Conservation (phyloP, 768 basidiomycete species). For the Suillus placidus region DNA sequence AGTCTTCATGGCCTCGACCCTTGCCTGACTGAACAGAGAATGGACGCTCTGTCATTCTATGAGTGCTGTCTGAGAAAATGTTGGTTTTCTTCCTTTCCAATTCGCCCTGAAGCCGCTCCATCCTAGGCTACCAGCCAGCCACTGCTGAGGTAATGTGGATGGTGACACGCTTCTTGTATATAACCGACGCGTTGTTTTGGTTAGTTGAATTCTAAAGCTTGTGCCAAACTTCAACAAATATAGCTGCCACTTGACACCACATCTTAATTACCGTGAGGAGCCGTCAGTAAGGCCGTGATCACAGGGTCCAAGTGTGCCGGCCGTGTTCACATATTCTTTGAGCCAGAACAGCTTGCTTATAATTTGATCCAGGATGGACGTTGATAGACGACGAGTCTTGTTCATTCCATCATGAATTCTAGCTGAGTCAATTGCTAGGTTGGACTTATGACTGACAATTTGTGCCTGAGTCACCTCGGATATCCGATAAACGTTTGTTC, state of each 20-base stretch:
- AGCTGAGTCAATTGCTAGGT: neutral
- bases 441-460: neutral
- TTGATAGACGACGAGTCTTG: neutral
- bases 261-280: constrained; percentile 4
- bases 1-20: constrained; percentile 28
- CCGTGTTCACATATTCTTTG: neutral
- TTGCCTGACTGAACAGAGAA: constrained; percentile 26
- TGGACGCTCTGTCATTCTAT: constrained; percentile 31
- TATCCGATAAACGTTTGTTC: neutral
- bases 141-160: constrained; percentile 8
- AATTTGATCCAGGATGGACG: neutral
- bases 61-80: constrained; percentile 18
- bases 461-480: neutral
- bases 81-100: neutral
- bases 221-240: constrained; percentile 26
- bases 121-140: constrained; percentile 13
- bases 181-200: constrained; percentile 32
- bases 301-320: neutral
- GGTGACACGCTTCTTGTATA: neutral
- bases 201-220: constrained; percentile 29
- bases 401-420: neutral
- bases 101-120: constrained; percentile 23
- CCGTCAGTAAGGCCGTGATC: neutral
- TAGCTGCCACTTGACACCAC: neutral
- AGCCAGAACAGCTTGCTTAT: neutral